Evolutionary conservation across 306 rosid species (phyloP), one percentile per base, ranked within the genome.

Genomic region (Trichosanthes cucumerina): DNA sequence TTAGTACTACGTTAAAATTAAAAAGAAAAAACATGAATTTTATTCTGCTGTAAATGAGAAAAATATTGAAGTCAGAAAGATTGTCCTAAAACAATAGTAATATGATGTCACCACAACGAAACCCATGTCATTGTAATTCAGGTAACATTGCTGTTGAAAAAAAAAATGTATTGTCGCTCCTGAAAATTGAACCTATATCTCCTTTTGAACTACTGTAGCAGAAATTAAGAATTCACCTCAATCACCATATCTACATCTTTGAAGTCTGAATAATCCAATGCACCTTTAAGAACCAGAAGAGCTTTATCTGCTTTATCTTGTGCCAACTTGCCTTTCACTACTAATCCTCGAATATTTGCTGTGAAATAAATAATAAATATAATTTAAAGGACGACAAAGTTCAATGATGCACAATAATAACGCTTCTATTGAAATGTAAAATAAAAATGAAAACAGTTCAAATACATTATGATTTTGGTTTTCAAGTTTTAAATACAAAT

Each of bases 171-270:
- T 36, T 36, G 46, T 8, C 4, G 6, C 39, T 33, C 34, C 47
- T 33, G n/a, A 71, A 43, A 46, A 14, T 23, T 71, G 21, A 70
- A 23, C 52, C 33, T 68, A 39, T 68, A 7, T 39, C 34, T 69
- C 28, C 33, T 10, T 10, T 43, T 43, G 49, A 69, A 10, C 21
- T 41, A 69, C 76, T 10, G 65, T 57, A 82, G 7, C 56, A 74
- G 39, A 64, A 64, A 23, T 77, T 13, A 57, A 77, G 76, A 58
- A 34, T 46, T 28, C 73, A 92, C 98, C 99, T 96, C 99, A 82
- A 96, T 90, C 81, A 92, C 99, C 91, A 96, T 72, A 85, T 91
- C 98, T 70, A 86, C 92, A 81, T 96, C 97, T 80, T 83, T 92
- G 82, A 92, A 91, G 71, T 90, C 93, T 18, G 91, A 53, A 85